Conservation (phyloP, 257 asterid genomes). For the Jaltomata sinuosa region DNA sequence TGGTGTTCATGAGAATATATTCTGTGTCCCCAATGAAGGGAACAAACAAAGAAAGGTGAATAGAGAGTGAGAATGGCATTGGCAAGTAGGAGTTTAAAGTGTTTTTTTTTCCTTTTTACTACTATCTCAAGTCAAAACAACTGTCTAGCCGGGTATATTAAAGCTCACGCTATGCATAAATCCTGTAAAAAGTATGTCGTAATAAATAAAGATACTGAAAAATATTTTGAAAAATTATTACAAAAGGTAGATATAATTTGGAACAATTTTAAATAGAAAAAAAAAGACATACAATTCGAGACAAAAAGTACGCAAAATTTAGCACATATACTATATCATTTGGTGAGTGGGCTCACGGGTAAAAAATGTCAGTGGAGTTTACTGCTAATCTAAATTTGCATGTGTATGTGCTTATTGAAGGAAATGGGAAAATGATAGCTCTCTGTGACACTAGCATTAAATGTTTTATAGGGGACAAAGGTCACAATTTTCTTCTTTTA, state of each 20-base stretch:
- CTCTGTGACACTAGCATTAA: neutral
- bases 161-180: too few species aligned
- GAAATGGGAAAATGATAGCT: neutral
- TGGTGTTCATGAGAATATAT: neutral
- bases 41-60: neutral
- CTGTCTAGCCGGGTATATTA: too few species aligned
- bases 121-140: neutral
- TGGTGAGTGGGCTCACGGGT: neutral
- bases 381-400: neutral
- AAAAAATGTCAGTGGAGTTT: neutral
- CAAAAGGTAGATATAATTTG: neutral
- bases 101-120: neutral
- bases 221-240: neutral
- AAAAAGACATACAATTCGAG: neutral
- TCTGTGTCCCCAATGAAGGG: neutral
- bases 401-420: neutral
- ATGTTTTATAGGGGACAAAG: neutral
- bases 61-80: neutral
- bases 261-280: neutral
- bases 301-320: neutral
- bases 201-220: neutral
- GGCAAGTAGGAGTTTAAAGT: neutral
- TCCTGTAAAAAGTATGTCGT: neutral
- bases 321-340: neutral
- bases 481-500: neutral